Conservation (phyloP, 164 flowering plant genomes). For the Saururus chinensis region DNA sequence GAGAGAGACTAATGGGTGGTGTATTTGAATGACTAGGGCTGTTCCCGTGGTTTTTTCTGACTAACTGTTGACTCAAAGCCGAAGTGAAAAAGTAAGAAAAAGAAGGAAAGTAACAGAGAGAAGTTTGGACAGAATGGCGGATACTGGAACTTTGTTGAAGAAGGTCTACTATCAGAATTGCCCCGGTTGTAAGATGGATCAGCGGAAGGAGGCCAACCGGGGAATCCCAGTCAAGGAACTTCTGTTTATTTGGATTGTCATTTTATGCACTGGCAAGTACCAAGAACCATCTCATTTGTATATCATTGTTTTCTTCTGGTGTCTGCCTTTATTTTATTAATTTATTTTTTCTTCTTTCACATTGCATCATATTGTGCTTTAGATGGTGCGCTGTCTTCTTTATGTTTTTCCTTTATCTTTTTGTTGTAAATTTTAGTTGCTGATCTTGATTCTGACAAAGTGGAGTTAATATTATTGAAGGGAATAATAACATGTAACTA, state of each 20-base stretch:
- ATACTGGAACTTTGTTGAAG: conserved; percentile 16
- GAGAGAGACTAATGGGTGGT: too few species aligned
- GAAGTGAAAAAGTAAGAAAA: not conserved
- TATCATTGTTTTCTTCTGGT: too few species aligned
- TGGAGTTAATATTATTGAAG: not conserved
- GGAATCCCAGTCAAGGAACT: conserved; percentile 34
- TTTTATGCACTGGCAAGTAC: conserved; percentile 33
- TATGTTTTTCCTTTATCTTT: not conserved
- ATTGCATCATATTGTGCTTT: not conserved
- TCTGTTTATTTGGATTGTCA: conserved; percentile 30
- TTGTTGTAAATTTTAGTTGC: not conserved
- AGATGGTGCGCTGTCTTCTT: not conserved
- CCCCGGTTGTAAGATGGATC: conserved; percentile 23
- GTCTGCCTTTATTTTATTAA: too few species aligned
- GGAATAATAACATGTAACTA: not conserved
- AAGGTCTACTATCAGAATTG: conserved; percentile 16
- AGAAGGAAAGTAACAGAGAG: too few species aligned
- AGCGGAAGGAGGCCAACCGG: conserved; percentile 16
- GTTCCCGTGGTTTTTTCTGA: too few species aligned
- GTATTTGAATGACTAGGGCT: too few species aligned
- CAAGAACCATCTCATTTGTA: too few species aligned
- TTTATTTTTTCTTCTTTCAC: not conserved
- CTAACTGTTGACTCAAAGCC: too few species aligned
- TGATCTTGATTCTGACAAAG: not conserved
- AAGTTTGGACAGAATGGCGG: not conserved